These are phyloP conservation scores for Phaseolus coccineus DNA, from an alignment of 331 rosid species.

Conservation along the genomic window DNA sequence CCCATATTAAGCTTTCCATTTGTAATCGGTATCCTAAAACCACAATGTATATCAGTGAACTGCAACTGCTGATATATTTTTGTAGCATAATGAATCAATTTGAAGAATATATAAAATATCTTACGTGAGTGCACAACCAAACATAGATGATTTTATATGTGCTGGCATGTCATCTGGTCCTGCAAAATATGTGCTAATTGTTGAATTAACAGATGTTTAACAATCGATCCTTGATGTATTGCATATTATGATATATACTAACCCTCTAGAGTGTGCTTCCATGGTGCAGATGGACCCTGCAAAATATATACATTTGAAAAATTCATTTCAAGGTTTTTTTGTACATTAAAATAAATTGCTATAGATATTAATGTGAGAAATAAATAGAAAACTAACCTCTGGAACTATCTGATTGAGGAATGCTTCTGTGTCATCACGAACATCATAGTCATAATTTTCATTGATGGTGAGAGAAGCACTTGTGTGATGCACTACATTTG, in stretches of 20 bases:
- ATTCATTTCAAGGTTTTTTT: background rate
- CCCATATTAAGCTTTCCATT: conserved; percentile 93
- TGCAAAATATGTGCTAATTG: conserved; percentile 40
- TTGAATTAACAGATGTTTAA: no score
- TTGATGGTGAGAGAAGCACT: conserved; percentile 98
- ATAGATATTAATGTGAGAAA: background rate
- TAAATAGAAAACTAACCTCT: conserved; percentile 45
- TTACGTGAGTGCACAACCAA: conserved; percentile 84
- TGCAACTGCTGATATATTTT: background rate
- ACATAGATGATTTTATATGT: conserved; percentile 90
- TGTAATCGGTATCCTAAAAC: conserved; percentile 81
- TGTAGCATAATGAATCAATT: conserved; percentile 31
- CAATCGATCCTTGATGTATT: no score
- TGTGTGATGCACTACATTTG: conserved; percentile 84
- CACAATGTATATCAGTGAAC: conserved; percentile 19
- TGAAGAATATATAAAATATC: conserved; percentile 26
- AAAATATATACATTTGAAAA: conserved; percentile 24
- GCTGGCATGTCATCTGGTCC: conserved; percentile 99
- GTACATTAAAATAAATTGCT: background rate
- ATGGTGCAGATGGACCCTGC: conserved; percentile 87
- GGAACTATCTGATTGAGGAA: conserved; percentile 77
- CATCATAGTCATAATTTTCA: conserved; percentile 90
- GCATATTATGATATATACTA: background rate
- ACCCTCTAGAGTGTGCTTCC: conserved; percentile 97
- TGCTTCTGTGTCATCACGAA: conserved; percentile 81